phyloP scores from a whole-genome alignment of 176 grass and related monocot species.

The Miscanthus lutarioriparius region DNA sequence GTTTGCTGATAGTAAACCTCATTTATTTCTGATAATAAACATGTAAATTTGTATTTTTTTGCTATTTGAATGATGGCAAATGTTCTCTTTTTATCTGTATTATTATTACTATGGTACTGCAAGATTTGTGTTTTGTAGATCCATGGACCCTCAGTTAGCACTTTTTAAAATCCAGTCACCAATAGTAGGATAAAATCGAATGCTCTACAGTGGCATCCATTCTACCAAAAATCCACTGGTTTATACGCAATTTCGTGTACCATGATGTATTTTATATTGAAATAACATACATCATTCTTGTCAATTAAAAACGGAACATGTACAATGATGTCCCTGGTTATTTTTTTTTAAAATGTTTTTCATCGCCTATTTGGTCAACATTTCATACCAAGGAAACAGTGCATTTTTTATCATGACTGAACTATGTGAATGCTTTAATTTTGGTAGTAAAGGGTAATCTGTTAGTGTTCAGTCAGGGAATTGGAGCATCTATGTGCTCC shows the following conservation, averaged over 20 bases:
- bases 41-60: not conserved
- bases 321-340: not conserved
- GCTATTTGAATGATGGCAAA: conserved; percentile 15
- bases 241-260: not conserved
- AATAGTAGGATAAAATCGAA: not conserved
- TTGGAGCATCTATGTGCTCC: not conserved
- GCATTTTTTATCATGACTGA: conserved; percentile 9
- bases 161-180: not conserved
- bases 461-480: conserved; percentile 1
- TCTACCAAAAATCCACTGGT: not conserved
- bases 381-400: not conserved
- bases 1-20: conserved; percentile 9
- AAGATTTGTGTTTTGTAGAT: not conserved
- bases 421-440: not conserved
- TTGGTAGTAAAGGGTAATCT: conserved; percentile 23
- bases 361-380: not conserved
- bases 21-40: not conserved
- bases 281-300: not conserved
- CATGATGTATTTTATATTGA: not conserved
- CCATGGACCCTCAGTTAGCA: not conserved
- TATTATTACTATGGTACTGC: not conserved
- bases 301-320: not conserved
- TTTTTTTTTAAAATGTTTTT: not conserved
- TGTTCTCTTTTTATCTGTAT: not conserved
- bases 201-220: not conserved